phyloP scores from a whole-genome alignment of 345 rosid genomes.

The Pistacia integerrima region DNA sequence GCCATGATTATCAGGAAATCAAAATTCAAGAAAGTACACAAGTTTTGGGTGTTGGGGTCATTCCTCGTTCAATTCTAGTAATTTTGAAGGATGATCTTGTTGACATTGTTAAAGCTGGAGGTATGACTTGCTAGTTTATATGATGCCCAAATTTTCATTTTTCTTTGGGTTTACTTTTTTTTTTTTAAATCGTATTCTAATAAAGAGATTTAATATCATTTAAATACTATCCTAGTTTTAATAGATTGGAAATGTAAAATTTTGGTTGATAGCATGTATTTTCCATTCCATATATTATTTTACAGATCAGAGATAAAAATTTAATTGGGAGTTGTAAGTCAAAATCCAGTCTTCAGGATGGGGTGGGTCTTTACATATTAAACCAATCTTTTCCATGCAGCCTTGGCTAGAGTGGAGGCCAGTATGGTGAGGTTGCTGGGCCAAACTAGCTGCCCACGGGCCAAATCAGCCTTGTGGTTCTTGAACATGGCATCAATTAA shows the following conservation, averaged over 20 bases:
- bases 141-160: not conserved
- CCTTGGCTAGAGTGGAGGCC: not conserved
- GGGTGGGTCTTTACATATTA: not conserved
- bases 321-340: not conserved
- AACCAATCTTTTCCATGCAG: not conserved
- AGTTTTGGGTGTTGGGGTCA: slow-evolving; percentile 87
- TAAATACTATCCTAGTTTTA: not conserved
- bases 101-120: slow-evolving; percentile 96
- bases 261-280: not conserved
- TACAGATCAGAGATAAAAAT: slow-evolving; percentile 10
- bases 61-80: slow-evolving; percentile 85
- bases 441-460: not conserved
- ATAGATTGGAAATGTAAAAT: not conserved
- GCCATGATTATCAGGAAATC: slow-evolving; percentile 94
- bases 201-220: not conserved
- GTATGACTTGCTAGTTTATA: slow-evolving; percentile 37
- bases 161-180: not conserved
- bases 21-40: slow-evolving; percentile 96
- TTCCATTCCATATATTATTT: not conserved
- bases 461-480: not conserved
- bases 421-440: not conserved
- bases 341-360: not conserved
- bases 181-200: not conserved
- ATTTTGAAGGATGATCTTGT: slow-evolving; percentile 90
- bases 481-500: not conserved